phyloP scores from a whole-genome alignment of 2,329 filamentous ascomycete species.

The Penicillium concentricum region DNA sequence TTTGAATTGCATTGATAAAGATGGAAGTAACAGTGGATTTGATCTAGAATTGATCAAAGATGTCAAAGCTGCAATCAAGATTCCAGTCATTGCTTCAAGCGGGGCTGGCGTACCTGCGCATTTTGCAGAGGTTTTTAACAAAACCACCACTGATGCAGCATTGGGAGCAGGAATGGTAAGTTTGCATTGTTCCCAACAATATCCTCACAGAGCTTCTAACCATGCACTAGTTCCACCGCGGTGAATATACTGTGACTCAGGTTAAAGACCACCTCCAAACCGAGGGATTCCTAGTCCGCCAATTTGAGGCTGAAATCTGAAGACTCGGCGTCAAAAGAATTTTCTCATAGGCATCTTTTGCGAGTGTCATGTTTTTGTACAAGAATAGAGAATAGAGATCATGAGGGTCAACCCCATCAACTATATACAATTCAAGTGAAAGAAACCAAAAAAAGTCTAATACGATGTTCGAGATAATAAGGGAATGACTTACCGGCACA shows the following conservation, averaged over 20 bases:
- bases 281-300: slow-evolving; percentile 73
- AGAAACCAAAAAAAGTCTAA: background rate
- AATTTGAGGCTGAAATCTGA: slow-evolving; percentile 59
- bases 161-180: slow-evolving; percentile 86
- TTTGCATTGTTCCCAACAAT: slow-evolving; percentile 13
- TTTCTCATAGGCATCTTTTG: background rate
- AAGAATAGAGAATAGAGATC: background rate
- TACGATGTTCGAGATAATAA: background rate
- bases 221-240: slow-evolving; percentile 71
- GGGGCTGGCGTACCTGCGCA: slow-evolving; percentile 85
- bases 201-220: slow-evolving; percentile 11
- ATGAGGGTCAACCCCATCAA: background rate
- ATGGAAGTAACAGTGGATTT: slow-evolving; percentile 91
- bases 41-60: slow-evolving; percentile 87
- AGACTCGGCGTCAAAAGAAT: background rate
- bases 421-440: background rate
- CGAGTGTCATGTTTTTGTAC: background rate
- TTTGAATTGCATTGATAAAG: slow-evolving; percentile 96
- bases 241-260: slow-evolving; percentile 90
- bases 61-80: slow-evolving; percentile 82
- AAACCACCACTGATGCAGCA: slow-evolving; percentile 86
- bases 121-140: slow-evolving; percentile 84
- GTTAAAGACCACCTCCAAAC: slow-evolving; percentile 80
- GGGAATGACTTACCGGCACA: no score
- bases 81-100: slow-evolving; percentile 93